Base-by-base conservation (phyloP, 1,284 basidiomycete species). In the Tranzscheliella williamsii region DNA sequence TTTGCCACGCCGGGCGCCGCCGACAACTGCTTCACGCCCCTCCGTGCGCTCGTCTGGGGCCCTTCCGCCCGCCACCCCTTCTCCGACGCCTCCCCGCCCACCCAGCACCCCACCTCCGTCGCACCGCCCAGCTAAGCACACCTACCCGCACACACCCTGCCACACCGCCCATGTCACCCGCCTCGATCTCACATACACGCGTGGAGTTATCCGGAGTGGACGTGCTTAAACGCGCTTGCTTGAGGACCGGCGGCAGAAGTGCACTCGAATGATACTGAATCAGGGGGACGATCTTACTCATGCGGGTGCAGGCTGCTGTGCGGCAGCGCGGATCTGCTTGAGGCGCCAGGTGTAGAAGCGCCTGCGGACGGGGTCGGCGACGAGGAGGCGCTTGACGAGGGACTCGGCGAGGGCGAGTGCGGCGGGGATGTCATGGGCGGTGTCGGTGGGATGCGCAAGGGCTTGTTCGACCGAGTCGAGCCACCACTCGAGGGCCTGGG, bases 401-500 rank as follows among this genome's bases (percentile, higher is more conserved):
- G 24, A 27, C 17, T 62, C 58, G 1, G 52, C 52, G 27, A 45
- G 38, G 5, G 41, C 26, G 6, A 53, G n/a, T 35, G 15, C n/a
- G n/a, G 4, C 18, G 7, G 33, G 24, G 15, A 5, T n/a, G n/a
- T 26, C 38, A 24, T 9, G 16, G 18, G 40, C n/a, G 30, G 40
- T n/a, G n/a, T n/a, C n/a, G n/a, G n/a, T n/a, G n/a, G n/a, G n/a
- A n/a, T n/a, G n/a, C n/a, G n/a, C n/a, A n/a, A n/a, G n/a, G n/a
- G n/a, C 13, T 11, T 55, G 37, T 15, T 49, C 38, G 2, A 51
- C 24, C 23, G 34, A 41, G 32, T 73, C 70, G 2, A 73, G 49
- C 39, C 60, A 55, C 63, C 72, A 76, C 29, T 76, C 73, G 4
- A 76, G 37, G 9, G 73, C 74, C 4, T 44, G 50, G 1, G 68